phyloP scores from a whole-genome alignment of 1,284 basidiomycete genomes.

The Tylopilus sp. region DNA sequence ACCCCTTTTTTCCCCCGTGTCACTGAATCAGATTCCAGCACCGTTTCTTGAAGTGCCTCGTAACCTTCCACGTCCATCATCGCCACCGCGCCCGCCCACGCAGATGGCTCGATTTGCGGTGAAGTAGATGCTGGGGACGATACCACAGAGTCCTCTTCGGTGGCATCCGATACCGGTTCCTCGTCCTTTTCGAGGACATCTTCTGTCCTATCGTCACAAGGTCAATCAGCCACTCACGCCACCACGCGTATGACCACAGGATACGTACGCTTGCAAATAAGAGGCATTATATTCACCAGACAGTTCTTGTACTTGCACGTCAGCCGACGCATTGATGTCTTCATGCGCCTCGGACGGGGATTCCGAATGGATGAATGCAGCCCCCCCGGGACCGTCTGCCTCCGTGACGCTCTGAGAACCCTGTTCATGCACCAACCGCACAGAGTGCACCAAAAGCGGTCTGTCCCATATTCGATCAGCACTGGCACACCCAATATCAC shows the following conservation, averaged over 20 bases:
- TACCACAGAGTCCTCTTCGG: not conserved
- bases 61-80: too few species aligned
- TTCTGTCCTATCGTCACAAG: not conserved
- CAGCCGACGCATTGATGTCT: not conserved
- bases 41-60: not conserved
- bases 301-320: not conserved
- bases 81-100: not conserved
- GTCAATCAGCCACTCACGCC: not conserved
- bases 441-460: not conserved
- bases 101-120: not conserved
- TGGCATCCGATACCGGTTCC: not conserved
- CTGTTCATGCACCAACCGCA: not conserved
- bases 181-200: not conserved
- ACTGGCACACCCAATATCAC: not conserved
- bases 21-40: not conserved
- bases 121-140: not conserved
- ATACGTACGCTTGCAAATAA: constrained; percentile 6
- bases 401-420: not conserved
- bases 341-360: not conserved
- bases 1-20: not conserved
- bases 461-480: not conserved
- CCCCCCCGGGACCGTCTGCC: not conserved
- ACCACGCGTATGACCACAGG: not conserved
- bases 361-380: not conserved
- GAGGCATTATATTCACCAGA: not conserved